Conservation (phyloP, 2,329 filamentous ascomycete species). For the Colletotrichum musae region DNA sequence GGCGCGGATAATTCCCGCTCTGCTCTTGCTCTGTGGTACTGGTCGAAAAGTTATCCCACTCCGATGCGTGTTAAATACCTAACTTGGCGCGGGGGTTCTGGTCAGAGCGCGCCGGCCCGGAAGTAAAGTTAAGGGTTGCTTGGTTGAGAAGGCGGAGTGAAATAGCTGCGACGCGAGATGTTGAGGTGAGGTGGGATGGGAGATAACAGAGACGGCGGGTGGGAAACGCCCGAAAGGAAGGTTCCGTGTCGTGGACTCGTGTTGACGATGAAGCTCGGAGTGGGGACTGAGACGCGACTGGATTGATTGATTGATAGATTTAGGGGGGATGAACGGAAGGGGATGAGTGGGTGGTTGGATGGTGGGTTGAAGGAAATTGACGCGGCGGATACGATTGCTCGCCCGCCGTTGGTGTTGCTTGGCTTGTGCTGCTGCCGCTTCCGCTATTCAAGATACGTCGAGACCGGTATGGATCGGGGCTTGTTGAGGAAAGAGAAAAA, state of each 20-base stretch:
- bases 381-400: constrained; percentile 21
- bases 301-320: constrained; percentile 18
- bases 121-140: constrained; percentile 1
- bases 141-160: constrained; percentile 2
- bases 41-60: no score
- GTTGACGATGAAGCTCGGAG: constrained; percentile 28
- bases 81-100: not conserved
- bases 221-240: constrained; percentile 16
- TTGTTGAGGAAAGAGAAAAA: not conserved
- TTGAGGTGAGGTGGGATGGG: constrained; percentile 1
- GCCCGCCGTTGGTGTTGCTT: constrained; percentile 12
- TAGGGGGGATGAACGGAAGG: not conserved
- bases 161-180: not conserved
- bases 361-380: not conserved
- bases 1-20: no score
- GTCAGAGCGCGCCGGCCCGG: constrained; percentile 10
- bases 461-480: no score
- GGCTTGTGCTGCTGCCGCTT: constrained; percentile 22
- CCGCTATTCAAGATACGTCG: not conserved
- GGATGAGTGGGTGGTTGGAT: constrained; percentile 17
- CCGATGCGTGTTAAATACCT: not conserved
- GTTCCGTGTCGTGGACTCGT: constrained; percentile 35
- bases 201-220: constrained; percentile 9
- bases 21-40: no score
- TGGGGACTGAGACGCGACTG: constrained; percentile 35